Base-by-base conservation (phyloP, 1,139 yeast species). In the Geotrichum europaeum region DNA sequence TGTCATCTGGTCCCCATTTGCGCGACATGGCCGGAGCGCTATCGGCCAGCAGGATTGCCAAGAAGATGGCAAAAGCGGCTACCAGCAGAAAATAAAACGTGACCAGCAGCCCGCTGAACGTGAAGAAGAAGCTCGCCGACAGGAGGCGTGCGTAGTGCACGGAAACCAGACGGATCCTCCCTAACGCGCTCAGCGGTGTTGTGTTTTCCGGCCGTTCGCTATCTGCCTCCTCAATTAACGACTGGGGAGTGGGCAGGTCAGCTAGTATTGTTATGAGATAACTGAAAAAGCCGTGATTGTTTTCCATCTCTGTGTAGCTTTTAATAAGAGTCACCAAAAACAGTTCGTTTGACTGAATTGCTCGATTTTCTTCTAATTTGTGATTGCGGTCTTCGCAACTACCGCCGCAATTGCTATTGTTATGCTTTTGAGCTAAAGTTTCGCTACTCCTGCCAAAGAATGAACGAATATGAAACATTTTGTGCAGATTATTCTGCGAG, bases 21-120 rank as follows among this genome's bases (percentile, higher is more conserved):
- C 51, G 55, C 22, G 62, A 49, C 65, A 65, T 64, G 4, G 63
- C 65, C 6, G 67, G 65, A 1, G 66, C 59, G 7, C 66, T 66
- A n/a, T 66, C 64, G 45, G 63, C 58, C 20, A 65, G 53, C 40
- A 65, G 55, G 15, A 65, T 51, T 2, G 36, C 24, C 36, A 51
- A 28, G 20, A 51, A 51, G 20, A 51, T 25, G 20, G 36, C 53
- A 53, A 63, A 65, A 1, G 67, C 68, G 28, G 65, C 60, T 10
- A 65, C 66, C 9, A 63, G 62, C 15, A 51, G 34, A 43, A 65
- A 59, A 47, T 65, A 65, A 4, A 65, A 28, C 2, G 63, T 56
- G 20, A 65, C 60, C 13, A 57, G 32, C 36, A 64, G 59, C n/a
- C 68, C 68, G 51, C 71, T 56, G 36, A 52, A 18, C 12, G 62